These are phyloP conservation scores for Fusarium nelsonii DNA, from an alignment of 2,329 filamentous ascomycete species.

Conservation along the genomic window DNA sequence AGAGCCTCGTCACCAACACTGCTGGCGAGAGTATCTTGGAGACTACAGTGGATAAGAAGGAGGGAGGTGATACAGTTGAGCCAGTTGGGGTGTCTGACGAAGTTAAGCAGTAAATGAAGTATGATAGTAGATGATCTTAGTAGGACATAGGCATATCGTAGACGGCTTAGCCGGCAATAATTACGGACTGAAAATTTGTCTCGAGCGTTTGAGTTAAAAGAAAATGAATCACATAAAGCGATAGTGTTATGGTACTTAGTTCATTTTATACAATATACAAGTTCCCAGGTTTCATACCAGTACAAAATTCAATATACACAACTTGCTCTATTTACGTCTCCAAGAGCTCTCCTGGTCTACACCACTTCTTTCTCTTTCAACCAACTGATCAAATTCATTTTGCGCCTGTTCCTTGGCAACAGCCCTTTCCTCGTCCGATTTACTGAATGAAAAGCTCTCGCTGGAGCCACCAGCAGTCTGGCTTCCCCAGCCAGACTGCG, in stretches of 20 bases:
- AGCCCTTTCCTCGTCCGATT: constrained; percentile 54
- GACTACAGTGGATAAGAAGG: constrained; percentile 54
- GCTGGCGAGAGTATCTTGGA: constrained; percentile 60
- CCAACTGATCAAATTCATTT: constrained; percentile 62
- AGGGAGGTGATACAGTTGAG: constrained; percentile 51
- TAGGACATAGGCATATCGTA: constrained; percentile 15
- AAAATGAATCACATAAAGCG: constrained; percentile 1
- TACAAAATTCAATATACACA: constrained; percentile 12
- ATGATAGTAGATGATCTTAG: constrained; percentile 3
- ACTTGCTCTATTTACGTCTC: constrained; percentile 27
- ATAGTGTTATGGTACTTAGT: neutral
- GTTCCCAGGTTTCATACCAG: constrained; percentile 6
- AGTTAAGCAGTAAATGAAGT: constrained; percentile 46
- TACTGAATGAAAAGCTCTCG: constrained; percentile 53
- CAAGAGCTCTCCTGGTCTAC: constrained; percentile 49
- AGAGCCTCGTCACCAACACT: constrained; percentile 57
- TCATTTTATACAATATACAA: constrained; percentile 10
- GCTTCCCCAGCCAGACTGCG: constrained; percentile 45
- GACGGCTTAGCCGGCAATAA: constrained; percentile 18
- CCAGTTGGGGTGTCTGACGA: constrained; percentile 54
- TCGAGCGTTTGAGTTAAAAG: neutral
- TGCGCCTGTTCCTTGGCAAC: constrained; percentile 61
- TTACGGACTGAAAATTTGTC: constrained; percentile 9
- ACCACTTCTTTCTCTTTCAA: constrained; percentile 59
- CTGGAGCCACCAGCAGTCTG: constrained; percentile 45